A percentile compares a stretch with the other conserved stretches of the same genome.
phyloP scores from a whole-genome alignment of 2,329 filamentous ascomycete genomes.

The Thyridium curvatum region DNA sequence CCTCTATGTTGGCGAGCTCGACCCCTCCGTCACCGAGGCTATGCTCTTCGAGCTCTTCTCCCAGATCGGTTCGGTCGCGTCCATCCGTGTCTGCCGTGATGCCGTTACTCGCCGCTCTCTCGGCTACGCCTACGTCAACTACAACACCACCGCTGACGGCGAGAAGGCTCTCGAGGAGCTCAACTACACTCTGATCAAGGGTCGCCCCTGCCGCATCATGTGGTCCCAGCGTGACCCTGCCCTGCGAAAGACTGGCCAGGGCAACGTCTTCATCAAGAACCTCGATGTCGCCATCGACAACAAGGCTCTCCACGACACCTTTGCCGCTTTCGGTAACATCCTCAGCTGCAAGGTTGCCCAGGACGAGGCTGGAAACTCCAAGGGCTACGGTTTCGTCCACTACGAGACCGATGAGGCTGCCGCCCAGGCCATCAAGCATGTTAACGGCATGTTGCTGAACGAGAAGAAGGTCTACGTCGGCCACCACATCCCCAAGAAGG shows the following conservation, averaged over 20 bases:
- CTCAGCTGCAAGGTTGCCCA: slow-evolving; percentile 99
- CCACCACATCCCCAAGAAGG: slow-evolving; percentile 99
- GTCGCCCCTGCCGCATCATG: slow-evolving; percentile 99
- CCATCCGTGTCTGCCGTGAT: slow-evolving; percentile 98
- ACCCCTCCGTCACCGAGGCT: slow-evolving; percentile 94
- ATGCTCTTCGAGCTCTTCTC: slow-evolving; percentile 99
- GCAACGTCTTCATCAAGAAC: slow-evolving; percentile 99
- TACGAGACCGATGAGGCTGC: slow-evolving; percentile 99
- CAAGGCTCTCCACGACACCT: slow-evolving; percentile 99
- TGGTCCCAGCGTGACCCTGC: slow-evolving; percentile 99
- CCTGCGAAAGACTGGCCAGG: slow-evolving; percentile 97
- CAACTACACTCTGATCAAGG: slow-evolving; percentile 99
- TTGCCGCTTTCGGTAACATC: slow-evolving; percentile 98
- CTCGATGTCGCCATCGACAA: slow-evolving; percentile 97
- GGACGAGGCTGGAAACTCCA: slow-evolving; percentile 94
- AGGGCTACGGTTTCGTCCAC: slow-evolving; percentile 98
- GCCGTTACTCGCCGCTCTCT: slow-evolving; percentile 97
- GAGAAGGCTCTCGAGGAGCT: slow-evolving; percentile 98
- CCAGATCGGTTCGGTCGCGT: slow-evolving; percentile 96
- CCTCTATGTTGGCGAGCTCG: slow-evolving; percentile 97
- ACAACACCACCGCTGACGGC: slow-evolving; percentile 93
- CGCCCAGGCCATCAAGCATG: slow-evolving; percentile 95
- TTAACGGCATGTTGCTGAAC: slow-evolving; percentile 99
- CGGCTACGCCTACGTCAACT: slow-evolving; percentile 99
- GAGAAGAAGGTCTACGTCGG: slow-evolving; percentile 99